Evolutionary conservation across 192 early-diverging fungal species (phyloP), one percentile per base, ranked within the genome.

Genomic region (Coemansia sp.): DNA sequence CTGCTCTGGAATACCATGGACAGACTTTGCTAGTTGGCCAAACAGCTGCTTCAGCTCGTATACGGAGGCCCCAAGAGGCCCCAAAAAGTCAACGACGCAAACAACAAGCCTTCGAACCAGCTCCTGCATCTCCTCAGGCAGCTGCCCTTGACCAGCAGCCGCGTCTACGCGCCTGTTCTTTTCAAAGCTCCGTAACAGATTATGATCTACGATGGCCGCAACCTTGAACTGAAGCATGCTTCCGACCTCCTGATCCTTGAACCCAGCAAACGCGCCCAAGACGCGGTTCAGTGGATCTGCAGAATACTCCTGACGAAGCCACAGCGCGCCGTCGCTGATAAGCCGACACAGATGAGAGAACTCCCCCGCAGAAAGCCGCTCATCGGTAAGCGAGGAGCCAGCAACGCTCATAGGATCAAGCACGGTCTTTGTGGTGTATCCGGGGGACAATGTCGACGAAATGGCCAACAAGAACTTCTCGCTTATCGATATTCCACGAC

Each of bases 401-500:
- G 27, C 1, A 4, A 2, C 19, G 8, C 58, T 49, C 13, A 14
- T 13, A 16, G 16, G 57, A 11, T 18, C 24, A 2, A 22, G 48
- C 29, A 2, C 3, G 1, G 28, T 39, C 18, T 35, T 23, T n/a
- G 35, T 45, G 66, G 68, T 24, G 20, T 46, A 36, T 46, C 47
- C 2, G 1, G 1, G 4, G 32, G 78, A 62, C 25, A 71, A 61
- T 8, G 60, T 66, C 7, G 63, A 24, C 11, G 13, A 51, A 19
- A 81, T 61, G 13, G 54, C 42, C 11, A 20, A 25, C 45, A 71
- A 16, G 42, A 81, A 71, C 42, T 66, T 66, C n/a, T 70, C 65
- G 50, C 62, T 50, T 4, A 55, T 53, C 1, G 65, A 39, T 25
- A 62, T 70, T 11, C 78, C 78, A 13, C 78, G 78, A 1, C 78